Evolutionary conservation across 768 basidiomycete genomes (phyloP), one percentile per base, ranked within the genome.

Genomic region (Boletellus ananiceps): DNA sequence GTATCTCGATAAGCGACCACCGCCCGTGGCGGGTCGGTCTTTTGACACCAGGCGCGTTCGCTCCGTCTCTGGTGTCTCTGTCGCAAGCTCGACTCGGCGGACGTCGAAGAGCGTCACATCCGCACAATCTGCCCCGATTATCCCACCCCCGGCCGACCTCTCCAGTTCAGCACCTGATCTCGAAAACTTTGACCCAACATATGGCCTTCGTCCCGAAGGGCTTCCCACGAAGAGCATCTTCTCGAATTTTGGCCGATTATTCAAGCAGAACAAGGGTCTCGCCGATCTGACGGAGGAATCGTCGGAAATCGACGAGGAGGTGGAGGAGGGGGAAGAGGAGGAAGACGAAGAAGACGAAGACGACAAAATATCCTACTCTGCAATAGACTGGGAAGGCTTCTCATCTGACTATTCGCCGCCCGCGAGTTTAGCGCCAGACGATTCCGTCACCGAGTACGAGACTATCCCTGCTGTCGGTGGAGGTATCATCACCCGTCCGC

Each of bases 121-220:
- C 39, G 52, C 46, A 5, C 49, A 57, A n/a, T 39, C 65, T 38
- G 50, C 40, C 47, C 53, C 66, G 4, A 56, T 54, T 16, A 47
- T 44, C 51, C 58, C 50, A 52, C 56, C 56, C 34, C 54, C 36
- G 34, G 31, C 48, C 4, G 65, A 69, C 54, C 33, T 66, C 60
- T 49, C 54, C 36, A 52, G 57, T 40, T 54, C 71, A 45, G 63
- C 68, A 47, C 67, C 71, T 5, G 74, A 75, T 21, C 62, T 93
- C 29, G 93, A 96, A 69, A 84, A 88, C 52, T 96, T 89, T 66
- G 95, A 98, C 60, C 95, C 93, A 1, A 97, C 95, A 0, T 97
- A 99, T 62, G 95, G 95, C 14, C 73, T 98, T 12, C 85, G 95
- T 21, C 92, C 93, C 0, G 94, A 97, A 61, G 88, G 90, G 2